Evolutionary conservation across 345 rosid species (phyloP), one percentile per base, ranked within the genome.

Genomic region (Populus pruinosa): DNA sequence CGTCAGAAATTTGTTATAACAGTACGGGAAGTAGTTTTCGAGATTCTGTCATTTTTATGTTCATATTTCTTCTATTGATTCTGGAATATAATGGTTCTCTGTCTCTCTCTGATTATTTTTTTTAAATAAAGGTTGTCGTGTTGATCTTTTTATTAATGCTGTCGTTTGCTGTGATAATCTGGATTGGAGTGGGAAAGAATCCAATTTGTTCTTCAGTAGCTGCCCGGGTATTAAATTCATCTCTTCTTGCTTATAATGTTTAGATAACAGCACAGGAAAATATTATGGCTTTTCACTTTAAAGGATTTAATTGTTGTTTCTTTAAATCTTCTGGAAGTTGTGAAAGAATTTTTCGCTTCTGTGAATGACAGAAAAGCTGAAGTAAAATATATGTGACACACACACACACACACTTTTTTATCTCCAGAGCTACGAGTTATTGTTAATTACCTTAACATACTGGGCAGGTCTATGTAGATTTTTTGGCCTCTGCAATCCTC

Each of bases 1-100:
- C 94, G 90, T 76, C 94, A 91, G 83, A 91, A 83, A 59, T 75
- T 88, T 55, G 94, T 91, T 80, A 81, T 89, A 78, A 75, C 85
- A 91, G 94, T 91, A 87, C 38, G 84, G 12, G 63, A 59, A 59
- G 18, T 21, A 74, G 41, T 67, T 53, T 65, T 31, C 29, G 23
- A 53, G 69, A 72, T 75, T 65, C 77, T 27, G 64, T 55, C 20
- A 38, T 35, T 62, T 64, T 75, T 47, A 35, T 64, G 63, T 61
- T 56, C 20, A 25, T n/a, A 31, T 55, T 39, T 53, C 8, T 68
- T 18, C 21, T 41, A 59, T 59, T 23, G 64, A 59, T 59, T 59
- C 27, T 59, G 64, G 64, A 59, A 4, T n/a, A 59, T 59, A 25
- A 59, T 59, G 29, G 27, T 12, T 59, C 16, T n/a, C 64, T 59